These are phyloP conservation scores for Neotropicomus parvogracilis DNA, from an alignment of 1,284 basidiomycete species.

Conservation along the genomic window DNA sequence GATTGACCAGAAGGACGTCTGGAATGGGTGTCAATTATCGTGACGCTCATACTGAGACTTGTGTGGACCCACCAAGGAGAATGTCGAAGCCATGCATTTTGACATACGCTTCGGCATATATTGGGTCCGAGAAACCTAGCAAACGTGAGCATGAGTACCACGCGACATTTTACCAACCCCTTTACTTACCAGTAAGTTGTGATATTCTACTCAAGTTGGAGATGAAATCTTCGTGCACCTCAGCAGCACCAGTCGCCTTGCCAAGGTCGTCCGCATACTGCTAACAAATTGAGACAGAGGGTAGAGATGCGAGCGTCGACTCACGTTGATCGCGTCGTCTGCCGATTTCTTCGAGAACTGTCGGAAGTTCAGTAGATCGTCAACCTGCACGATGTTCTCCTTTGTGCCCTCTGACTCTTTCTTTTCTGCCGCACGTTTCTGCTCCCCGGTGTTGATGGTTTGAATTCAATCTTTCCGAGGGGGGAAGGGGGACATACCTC, in stretches of 20 bases:
- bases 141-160: conserved; percentile 3
- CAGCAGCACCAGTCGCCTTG: conserved; percentile 83
- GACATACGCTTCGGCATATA: conserved; percentile 98
- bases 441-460: conserved; percentile 1
- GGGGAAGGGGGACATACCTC: conserved; percentile 53
- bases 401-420: conserved; percentile 79
- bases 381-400: conserved; percentile 79
- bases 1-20: conserved; percentile 97
- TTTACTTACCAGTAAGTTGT: conserved; percentile 76
- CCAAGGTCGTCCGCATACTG: conserved; percentile 89
- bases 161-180: neutral
- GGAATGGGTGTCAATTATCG: neutral
- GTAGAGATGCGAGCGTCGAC: conserved; percentile 27
- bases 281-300: conserved; percentile 11
- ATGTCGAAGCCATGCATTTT: conserved; percentile 99
- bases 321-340: conserved; percentile 78
- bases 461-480: neutral
- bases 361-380: conserved; percentile 89
- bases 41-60: neutral
- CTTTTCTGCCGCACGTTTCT: conserved; percentile 86
- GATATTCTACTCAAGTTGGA: conserved; percentile 94
- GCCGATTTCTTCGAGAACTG: conserved; percentile 91
- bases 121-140: conserved; percentile 93
- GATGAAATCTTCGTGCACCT: conserved; percentile 91
- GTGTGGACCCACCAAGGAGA: conserved; percentile 58